Evolutionary conservation across 306 rosid genomes (phyloP), one percentile per base, ranked within the genome.

Genomic region (Casuarina equisetifolia): DNA sequence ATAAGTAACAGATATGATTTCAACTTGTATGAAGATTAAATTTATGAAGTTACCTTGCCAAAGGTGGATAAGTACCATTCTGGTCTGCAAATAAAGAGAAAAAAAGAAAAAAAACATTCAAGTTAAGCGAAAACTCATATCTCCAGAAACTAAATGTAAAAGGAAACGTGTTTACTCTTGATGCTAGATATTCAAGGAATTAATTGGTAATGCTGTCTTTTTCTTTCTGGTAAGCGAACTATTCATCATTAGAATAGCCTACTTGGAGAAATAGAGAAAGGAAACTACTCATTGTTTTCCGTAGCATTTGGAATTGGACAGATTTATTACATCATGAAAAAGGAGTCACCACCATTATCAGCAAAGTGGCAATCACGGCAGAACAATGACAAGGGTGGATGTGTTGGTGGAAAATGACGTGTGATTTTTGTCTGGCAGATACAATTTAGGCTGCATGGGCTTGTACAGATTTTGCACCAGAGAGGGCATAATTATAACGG

Each of bases 41-140:
- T 51, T 50, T 51, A 50, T 69, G 62, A 81, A 70, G 64, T 54
- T 91, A 91, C 99, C 95, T 87, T 74, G 49, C 64, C 74, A 91
- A 79, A 70, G 87, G 76, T 53, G 68, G 83, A 81, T 76, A 91
- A 67, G n/a, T 73, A 74, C 89, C 91, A 54, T 79, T 77, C 82
- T 54, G 75, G 86, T 91, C 98, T 90, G 90, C 68, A 81, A 82
- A 71, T 12, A 59, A n/a, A 5, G 52, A 72, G 64, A 80, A 0
- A 25, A 82, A 67, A 63, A 75, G 61, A 72, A 35, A 75, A 53
- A 10, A 66, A 74, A 74, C 78, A 82, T 38, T 32, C 35, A 46
- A 57, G 9, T 5, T 64, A 32, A 57, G 49, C 40, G 45, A 20
- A 25, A 38, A 9, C 45, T 64, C 57, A 57, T 9, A 61, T 32